Conservation (phyloP, 768 basidiomycete genomes). For the Boletus rubropictus region DNA sequence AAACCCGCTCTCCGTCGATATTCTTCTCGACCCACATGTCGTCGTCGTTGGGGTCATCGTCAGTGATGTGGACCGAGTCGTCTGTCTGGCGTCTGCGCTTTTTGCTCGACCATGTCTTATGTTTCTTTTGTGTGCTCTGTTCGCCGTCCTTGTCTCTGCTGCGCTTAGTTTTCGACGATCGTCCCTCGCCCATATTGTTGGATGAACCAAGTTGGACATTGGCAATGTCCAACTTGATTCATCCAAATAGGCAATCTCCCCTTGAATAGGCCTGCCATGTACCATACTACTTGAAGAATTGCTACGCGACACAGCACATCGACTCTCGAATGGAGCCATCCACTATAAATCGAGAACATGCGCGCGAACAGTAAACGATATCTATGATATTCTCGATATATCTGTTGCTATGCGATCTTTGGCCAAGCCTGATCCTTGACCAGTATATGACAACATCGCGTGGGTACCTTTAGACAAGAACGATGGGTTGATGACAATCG, state of each 20-base stretch:
- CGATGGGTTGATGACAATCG: constrained; percentile 82
- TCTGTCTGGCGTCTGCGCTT: constrained; percentile 31
- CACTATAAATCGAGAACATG: too few relatives aligned
- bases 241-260: constrained; percentile 1
- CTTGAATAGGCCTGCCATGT: neutral
- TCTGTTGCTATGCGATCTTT: constrained; percentile 27
- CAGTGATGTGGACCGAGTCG: constrained; percentile 41
- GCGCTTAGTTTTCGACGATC: constrained; percentile 25
- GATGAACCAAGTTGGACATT: neutral
- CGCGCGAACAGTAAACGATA: too few relatives aligned
- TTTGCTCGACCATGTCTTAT: constrained; percentile 39
- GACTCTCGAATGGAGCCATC: too few relatives aligned
- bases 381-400: constrained; percentile 25
- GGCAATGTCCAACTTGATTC: neutral
- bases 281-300: too few relatives aligned
- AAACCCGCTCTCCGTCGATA: constrained; percentile 68
- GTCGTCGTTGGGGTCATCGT: constrained; percentile 70
- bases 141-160: constrained; percentile 37
- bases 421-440: constrained; percentile 22
- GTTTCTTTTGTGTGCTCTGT: constrained; percentile 50
- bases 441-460: constrained; percentile 37
- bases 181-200: constrained; percentile 18
- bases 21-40: constrained; percentile 89
- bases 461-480: constrained; percentile 60
- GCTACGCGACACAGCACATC: too few relatives aligned